Evolutionary conservation across 2,329 filamentous ascomycete species (phyloP).

Genomic region (Penicillium sp.): DNA sequence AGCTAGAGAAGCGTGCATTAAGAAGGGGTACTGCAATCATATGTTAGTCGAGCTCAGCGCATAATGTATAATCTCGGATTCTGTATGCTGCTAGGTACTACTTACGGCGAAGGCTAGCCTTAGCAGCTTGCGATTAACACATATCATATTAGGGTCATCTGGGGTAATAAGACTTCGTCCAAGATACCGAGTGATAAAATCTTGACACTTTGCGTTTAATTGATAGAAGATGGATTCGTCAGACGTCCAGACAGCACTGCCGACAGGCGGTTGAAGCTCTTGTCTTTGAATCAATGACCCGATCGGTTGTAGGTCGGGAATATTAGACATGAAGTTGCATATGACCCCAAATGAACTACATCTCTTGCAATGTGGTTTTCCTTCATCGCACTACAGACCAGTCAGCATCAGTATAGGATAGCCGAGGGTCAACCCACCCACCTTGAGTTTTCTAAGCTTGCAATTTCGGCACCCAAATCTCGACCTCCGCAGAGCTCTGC

Average conservation of each 20-base stretch:
- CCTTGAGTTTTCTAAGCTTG: conserved; percentile 50
- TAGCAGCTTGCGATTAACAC: conserved; percentile 41
- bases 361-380: conserved; percentile 42
- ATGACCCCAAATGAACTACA: conserved; percentile 44
- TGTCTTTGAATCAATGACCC: conserved; percentile 16
- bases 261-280: conserved; percentile 21
- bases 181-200: conserved; percentile 42
- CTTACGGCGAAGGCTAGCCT: conserved; percentile 38
- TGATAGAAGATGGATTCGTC: conserved; percentile 33
- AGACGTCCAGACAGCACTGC: conserved; percentile 35
- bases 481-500: conserved; percentile 32
- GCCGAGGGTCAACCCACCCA: conserved; percentile 18
- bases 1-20: conserved; percentile 47
- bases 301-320: conserved; percentile 39
- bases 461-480: conserved; percentile 50
- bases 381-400: conserved; percentile 45
- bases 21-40: conserved; percentile 36
- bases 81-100: conserved; percentile 3
- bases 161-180: conserved; percentile 36
- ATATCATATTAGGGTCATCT: conserved; percentile 35
- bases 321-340: conserved; percentile 41
- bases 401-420: conserved; percentile 1
- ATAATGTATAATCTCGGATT: neutral
- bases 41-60: conserved; percentile 6
- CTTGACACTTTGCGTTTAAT: conserved; percentile 39